Evolutionary conservation across 805 yeast genomes (phyloP).

Genomic region (Candida endomychidarum): DNA sequence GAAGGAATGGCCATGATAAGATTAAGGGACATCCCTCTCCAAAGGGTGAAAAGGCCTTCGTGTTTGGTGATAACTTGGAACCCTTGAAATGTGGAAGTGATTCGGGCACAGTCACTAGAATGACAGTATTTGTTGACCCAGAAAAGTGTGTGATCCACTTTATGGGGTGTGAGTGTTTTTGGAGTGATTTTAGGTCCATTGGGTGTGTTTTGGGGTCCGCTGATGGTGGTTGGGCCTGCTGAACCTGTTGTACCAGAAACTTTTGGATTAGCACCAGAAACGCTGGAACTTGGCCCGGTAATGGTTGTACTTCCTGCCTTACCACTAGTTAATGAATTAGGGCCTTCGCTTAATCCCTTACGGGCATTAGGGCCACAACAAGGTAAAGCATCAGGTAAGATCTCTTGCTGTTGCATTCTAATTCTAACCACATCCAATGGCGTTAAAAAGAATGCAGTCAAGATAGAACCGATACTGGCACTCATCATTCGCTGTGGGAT

Average conservation of each 20-base stretch:
- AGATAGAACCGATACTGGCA: constrained; percentile 72
- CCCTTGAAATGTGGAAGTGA: constrained; percentile 76
- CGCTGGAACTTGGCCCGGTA: not conserved
- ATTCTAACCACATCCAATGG: constrained; percentile 82
- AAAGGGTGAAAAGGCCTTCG: constrained; percentile 77
- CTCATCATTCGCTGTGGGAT: constrained; percentile 64
- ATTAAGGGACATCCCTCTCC: constrained; percentile 87
- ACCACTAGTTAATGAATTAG: constrained; percentile 3
- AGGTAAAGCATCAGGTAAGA: constrained; percentile 36
- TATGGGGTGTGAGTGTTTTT: constrained; percentile 8
- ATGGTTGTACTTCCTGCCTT: not conserved
- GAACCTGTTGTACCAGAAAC: constrained; percentile 27
- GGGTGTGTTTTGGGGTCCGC: no score
- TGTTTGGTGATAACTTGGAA: constrained; percentile 58
- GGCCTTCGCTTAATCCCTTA: constrained; percentile 14
- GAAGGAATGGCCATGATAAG: constrained; percentile 89
- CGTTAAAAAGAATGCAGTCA: constrained; percentile 72
- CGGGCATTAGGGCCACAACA: constrained; percentile 25
- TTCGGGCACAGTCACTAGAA: constrained; percentile 42
- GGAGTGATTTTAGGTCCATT: constrained; percentile 34
- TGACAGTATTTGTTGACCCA: constrained; percentile 31
- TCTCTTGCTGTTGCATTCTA: constrained; percentile 74
- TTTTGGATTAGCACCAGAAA: not conserved
- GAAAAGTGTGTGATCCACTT: not conserved
- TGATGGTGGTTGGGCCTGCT: constrained; percentile 31